Evolutionary conservation across 352 stramenopile species (phyloP).

Genomic region (Aphanomyces cochlioides): DNA sequence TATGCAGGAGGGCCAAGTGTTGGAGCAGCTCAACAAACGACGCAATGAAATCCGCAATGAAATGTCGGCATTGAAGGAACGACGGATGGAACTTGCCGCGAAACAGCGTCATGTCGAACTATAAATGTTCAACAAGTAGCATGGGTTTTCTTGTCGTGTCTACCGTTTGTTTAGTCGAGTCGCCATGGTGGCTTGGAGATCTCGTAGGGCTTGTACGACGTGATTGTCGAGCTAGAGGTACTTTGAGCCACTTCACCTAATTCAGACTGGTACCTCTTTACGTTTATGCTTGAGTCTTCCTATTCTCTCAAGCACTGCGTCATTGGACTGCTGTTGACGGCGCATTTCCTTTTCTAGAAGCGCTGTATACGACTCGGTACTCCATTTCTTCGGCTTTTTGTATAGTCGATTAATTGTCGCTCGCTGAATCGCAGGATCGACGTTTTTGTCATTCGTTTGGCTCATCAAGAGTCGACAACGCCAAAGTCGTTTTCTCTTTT

Average conservation of each 20-base stretch:
- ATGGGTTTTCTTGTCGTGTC: no score
- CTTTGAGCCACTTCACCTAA: neutral
- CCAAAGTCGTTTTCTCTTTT: conserved; percentile 6
- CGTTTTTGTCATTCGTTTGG: neutral
- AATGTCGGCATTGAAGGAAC: conserved; percentile 74
- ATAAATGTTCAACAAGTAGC: neutral
- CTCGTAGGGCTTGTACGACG: conserved; percentile 8
- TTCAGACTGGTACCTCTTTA: neutral
- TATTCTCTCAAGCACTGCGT: neutral
- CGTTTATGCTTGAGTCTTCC: neutral
- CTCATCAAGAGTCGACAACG: neutral
- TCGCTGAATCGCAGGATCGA: neutral
- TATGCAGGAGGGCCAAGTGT: conserved; percentile 55
- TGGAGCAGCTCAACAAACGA: conserved; percentile 77
- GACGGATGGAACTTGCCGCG: conserved; percentile 36
- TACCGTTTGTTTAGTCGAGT: no score
- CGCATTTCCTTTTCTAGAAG: neutral
- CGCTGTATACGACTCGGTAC: neutral
- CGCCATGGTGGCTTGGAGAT: neutral
- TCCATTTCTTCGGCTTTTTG: neutral
- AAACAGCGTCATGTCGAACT: conserved; percentile 24
- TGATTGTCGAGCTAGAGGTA: conserved; percentile 15
- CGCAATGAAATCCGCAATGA: conserved; percentile 84
- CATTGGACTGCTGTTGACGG: neutral
- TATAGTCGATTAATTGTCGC: neutral